Percentiles rank a stretch among this genome's conserved stretches.
Evolutionary conservation across 345 rosid genomes (phyloP).

Genomic region (Citrus medica): DNA sequence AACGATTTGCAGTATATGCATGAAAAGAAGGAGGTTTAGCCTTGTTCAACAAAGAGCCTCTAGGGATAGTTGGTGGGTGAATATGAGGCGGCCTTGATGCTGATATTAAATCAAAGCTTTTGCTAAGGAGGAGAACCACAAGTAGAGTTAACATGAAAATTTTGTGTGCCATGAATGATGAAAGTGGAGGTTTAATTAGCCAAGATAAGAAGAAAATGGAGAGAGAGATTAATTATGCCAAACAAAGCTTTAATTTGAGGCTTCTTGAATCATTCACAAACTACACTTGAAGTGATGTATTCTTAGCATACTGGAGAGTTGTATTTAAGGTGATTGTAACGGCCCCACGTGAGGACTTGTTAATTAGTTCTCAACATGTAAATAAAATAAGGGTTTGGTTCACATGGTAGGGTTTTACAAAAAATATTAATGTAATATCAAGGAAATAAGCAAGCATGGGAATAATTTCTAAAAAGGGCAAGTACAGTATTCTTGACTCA

Average conservation of each 20-base stretch:
- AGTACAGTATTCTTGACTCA: not conserved
- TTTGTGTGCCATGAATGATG: constrained; percentile 20
- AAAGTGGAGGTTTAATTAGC: not conserved
- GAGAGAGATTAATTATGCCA: not conserved
- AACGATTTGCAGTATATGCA: constrained; percentile 20
- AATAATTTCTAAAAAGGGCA: constrained; percentile 37
- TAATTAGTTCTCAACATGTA: not conserved
- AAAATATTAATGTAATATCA: constrained; percentile 1
- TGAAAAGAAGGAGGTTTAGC: constrained; percentile 7
- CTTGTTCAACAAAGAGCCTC: not conserved
- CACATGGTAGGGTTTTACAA: constrained; percentile 19
- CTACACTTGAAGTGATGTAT: too few relatives aligned
- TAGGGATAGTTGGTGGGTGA: constrained; percentile 18
- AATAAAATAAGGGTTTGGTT: constrained; percentile 22
- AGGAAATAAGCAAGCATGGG: constrained; percentile 16
- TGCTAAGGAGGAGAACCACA: constrained; percentile 21
- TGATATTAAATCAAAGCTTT: constrained; percentile 3
- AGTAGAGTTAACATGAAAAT: constrained; percentile 7
- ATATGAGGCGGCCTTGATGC: constrained; percentile 23
- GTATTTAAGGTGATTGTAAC: constrained; percentile 25
- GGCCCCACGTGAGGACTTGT: constrained; percentile 20
- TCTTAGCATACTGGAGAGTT: not conserved
- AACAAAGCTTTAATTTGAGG: not conserved
- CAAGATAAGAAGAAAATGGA: not conserved
- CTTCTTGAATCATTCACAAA: not conserved